phyloP scores from a whole-genome alignment of 2,329 filamentous ascomycete genomes.

The Botryotinia calthae region DNA sequence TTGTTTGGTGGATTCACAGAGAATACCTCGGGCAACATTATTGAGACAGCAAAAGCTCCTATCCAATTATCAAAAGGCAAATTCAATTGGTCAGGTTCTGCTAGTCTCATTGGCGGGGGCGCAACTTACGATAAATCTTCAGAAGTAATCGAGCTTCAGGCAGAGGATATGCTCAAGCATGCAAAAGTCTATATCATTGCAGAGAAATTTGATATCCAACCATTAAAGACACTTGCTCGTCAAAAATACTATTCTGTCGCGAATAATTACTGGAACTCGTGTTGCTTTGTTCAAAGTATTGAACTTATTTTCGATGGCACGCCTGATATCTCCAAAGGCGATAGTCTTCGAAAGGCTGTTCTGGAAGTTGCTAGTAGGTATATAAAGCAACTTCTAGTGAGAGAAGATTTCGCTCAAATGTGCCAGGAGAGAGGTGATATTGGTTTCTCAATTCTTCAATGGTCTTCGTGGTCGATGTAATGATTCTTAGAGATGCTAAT shows the following conservation, averaged over 20 bases:
- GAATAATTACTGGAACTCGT: constrained; percentile 8
- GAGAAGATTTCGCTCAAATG: constrained; percentile 21
- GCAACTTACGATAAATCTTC: background rate
- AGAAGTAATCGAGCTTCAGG: background rate
- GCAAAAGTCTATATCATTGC: constrained; percentile 25
- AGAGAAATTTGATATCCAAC: constrained; percentile 24
- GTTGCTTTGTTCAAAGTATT: constrained; percentile 19
- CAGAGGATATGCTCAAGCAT: constrained; percentile 16
- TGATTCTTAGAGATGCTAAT: background rate
- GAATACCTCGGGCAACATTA: background rate
- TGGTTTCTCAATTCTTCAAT: constrained; percentile 17
- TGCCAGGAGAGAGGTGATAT: constrained; percentile 22
- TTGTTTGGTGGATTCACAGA: background rate
- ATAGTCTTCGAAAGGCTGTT: constrained; percentile 13
- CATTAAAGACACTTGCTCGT: constrained; percentile 21
- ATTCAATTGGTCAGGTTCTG: background rate
- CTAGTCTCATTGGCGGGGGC: background rate
- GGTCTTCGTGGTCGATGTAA: background rate
- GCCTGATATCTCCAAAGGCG: constrained; percentile 3
- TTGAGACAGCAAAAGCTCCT: background rate
- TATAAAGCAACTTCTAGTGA: constrained; percentile 7
- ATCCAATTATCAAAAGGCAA: background rate
- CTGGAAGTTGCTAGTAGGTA: constrained; percentile 12
- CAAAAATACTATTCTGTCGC: constrained; percentile 16
- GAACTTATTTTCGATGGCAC: constrained; percentile 24